phyloP scores from a whole-genome alignment of 495 filamentous ascomycete genomes.

The Corynascus novoguineensis region DNA sequence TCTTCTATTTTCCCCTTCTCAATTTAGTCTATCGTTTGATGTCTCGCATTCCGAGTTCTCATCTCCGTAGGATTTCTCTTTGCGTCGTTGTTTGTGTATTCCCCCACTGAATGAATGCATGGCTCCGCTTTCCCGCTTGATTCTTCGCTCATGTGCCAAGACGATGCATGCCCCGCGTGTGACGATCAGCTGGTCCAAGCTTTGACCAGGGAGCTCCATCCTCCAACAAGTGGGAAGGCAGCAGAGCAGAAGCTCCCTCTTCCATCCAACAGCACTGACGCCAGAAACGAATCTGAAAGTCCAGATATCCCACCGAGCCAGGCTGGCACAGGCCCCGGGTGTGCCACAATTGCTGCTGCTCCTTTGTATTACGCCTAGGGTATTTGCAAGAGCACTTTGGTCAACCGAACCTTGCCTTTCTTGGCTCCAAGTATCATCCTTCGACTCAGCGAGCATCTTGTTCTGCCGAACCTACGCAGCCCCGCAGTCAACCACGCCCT shows the following conservation, averaged over 20 bases:
- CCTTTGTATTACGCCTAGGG: neutral
- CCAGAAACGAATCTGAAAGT: neutral
- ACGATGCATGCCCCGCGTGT: slow-evolving; percentile 10
- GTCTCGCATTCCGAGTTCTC: too few species aligned
- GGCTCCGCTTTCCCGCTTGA: too few species aligned
- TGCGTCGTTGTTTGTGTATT: too few species aligned
- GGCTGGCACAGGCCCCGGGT: neutral
- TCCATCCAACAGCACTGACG: neutral
- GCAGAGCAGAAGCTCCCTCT: neutral
- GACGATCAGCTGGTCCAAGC: slow-evolving; percentile 14
- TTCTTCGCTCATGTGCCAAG: neutral
- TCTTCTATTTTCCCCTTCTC: too few species aligned
- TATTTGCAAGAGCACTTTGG: neutral
- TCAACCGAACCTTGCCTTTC: neutral
- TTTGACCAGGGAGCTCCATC: neutral
- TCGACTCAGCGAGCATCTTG: neutral
- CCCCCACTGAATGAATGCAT: too few species aligned
- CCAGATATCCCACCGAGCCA: neutral
- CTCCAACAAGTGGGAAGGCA: neutral
- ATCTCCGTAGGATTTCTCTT: too few species aligned
- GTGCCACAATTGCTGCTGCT: neutral
- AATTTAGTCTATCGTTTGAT: too few species aligned
- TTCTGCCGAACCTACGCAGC: neutral
- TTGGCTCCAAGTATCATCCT: neutral
- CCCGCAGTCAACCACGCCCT: neutral